Evolutionary conservation across 805 yeast species (phyloP), one percentile per base, ranked within the genome.

Genomic region (Naumovozyma dairenensis): DNA sequence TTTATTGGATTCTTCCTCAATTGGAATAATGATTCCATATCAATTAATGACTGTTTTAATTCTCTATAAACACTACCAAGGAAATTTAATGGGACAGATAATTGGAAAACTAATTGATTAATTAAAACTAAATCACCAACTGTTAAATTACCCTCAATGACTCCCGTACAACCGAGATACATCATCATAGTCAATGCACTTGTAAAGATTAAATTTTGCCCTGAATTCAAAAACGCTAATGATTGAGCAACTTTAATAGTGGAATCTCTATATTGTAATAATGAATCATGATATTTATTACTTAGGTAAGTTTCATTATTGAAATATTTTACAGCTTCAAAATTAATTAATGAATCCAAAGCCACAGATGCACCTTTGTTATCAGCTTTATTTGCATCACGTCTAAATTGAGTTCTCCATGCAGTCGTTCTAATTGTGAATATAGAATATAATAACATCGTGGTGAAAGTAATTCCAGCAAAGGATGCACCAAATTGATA

Each of bases 81-180:
- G 59, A 92, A 92, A 57, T 89, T 92, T 38, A 92, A 66, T 2
- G 98, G 98, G 10, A 92, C 95, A 25, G 94, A 81, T 28, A 92
- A 69, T 63, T 92, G 98, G 67, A 92, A 92, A 12, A 92, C 97
- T 36, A 92, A 69, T 62, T 92, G 98, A 59, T 92, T 92, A 44
- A 92, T 89, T 39, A 92, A 66, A 15, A 92, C 97, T 51, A 92
- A 66, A 55, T 92, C 98, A 45, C 98, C 98, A 15, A 92, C 96
- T 1, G 93, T 80, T 35, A 92, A 63, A 1, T 73, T 58, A 0
- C 95, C 95, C 3, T 71, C 59, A 10, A 85, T 76, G n/a, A 92
- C 92, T 18, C 97, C 97, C 35, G 77, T 74, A 49, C 95, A 84
- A 12, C 96, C 96, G 94, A 92, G 79, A 57, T 83, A 92, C 98